Base-by-base conservation (phyloP, 129 eudicot genomes). In the Erigeron canadensis region DNA sequence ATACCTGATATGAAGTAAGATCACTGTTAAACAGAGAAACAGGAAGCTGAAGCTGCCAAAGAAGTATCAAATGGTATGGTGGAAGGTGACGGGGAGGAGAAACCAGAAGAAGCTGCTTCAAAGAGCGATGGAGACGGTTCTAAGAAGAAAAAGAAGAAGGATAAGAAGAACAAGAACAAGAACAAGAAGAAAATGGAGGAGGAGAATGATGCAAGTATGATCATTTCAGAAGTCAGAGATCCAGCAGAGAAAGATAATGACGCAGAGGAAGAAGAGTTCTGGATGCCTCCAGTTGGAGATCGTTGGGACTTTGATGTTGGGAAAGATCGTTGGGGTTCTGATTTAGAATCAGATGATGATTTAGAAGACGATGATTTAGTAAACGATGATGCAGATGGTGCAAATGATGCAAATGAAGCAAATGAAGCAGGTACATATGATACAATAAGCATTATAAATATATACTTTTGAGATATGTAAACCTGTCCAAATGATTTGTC, bases 241-340 rank as follows among this genome's bases (percentile, higher is more conserved):
- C 70, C 88, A 8, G 75, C 81, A 48, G 86, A 73, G 19, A 75
- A 81, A 8, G 81, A 79, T 47, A 81, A 81, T 75, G 96, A 72
- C 70, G 38, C 73, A 3, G 93, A 84, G 56, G 87, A 87, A 66
- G 81, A 19, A 39, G 92, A 94, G 62, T 89, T 94, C 68, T 90
- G 98, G 98, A 84, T 89, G 86, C 98, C 98, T 57, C 96, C 95
- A 7, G 87, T 10, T 10, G 98, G 98, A 38, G 98, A 86, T 4
- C 96, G 98, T 45, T 89, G 98, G 98, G 97, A 89, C 80, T 80
- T 85, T 76, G 98, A 94, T 79, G 91, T 87, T 70, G 98, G 97
- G 40, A 88, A 87, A 46, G 89, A 89, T 79, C 88, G 96, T 46
- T 89, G 90, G 92, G 95, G 77, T 72, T 89, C 95, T 56, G 95